These are phyloP conservation scores for Flaveria trinervia DNA, from an alignment of 129 eudicot genomes.

Conservation along the genomic window DNA sequence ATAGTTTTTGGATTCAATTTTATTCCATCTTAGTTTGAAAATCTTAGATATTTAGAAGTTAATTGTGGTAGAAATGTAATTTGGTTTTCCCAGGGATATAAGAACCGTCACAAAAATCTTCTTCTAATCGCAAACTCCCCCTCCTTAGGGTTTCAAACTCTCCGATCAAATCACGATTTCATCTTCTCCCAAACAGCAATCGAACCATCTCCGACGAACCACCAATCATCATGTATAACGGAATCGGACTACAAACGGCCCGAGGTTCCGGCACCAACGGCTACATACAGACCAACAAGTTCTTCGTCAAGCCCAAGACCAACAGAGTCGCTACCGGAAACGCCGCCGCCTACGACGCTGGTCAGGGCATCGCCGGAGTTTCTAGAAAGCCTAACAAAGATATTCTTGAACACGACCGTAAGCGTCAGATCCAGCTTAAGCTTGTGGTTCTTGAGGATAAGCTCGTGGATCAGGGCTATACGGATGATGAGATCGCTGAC, in stretches of 20 bases:
- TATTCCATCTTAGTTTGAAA: too few relatives aligned
- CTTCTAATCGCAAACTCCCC: background rate
- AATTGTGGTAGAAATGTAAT: background rate
- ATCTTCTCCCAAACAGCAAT: background rate
- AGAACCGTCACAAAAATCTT: background rate
- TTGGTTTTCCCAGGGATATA: background rate
- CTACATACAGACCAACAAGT: constrained; percentile 79
- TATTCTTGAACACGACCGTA: constrained; percentile 88
- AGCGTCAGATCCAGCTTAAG: constrained; percentile 86
- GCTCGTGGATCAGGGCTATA: constrained; percentile 76
- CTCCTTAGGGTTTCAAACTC: constrained; percentile 16
- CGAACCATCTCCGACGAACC: background rate
- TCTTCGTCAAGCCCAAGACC: constrained; percentile 60
- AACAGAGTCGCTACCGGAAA: constrained; percentile 44
- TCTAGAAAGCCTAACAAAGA: constrained; percentile 63
- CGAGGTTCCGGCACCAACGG: constrained; percentile 98
- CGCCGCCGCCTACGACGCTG: constrained; percentile 54
- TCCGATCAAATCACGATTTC: constrained; percentile 24
- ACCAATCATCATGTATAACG: constrained; percentile 73
- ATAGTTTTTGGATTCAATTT: too few relatives aligned
- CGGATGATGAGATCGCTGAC: constrained; percentile 66
- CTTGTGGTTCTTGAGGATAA: constrained; percentile 81
- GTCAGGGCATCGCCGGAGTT: constrained; percentile 83
- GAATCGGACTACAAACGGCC: constrained; percentile 89
- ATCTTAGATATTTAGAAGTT: too few relatives aligned